Conservation (phyloP, 805 yeast genomes). For the Clavispora vitiphila region DNA sequence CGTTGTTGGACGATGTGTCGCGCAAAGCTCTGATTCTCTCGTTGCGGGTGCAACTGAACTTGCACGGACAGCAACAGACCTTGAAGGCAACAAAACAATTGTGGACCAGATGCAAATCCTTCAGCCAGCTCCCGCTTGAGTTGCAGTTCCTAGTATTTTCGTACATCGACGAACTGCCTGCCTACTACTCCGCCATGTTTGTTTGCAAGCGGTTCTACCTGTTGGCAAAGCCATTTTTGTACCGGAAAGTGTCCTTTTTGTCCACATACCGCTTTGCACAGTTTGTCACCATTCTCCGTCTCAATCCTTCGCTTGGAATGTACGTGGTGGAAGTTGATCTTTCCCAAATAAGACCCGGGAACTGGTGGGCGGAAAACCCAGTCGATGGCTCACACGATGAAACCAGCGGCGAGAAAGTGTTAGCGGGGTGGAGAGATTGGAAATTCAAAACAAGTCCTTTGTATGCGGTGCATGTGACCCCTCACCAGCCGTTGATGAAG, state of each 20-base stretch:
- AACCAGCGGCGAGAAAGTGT: constrained; percentile 17
- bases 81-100: constrained; percentile 3
- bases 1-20: constrained; percentile 45
- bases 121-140: constrained; percentile 40
- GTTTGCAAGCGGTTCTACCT: constrained; percentile 48
- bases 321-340: constrained; percentile 57
- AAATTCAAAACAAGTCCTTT: constrained; percentile 69
- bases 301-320: constrained; percentile 49
- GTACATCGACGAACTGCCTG: constrained; percentile 31
- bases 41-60: constrained; percentile 19
- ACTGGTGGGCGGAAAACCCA: constrained; percentile 16
- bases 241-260: constrained; percentile 48
- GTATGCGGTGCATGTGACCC: constrained; percentile 33
- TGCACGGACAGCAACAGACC: constrained; percentile 7
- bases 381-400: constrained; percentile 5
- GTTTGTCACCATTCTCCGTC: constrained; percentile 62
- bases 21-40: constrained; percentile 38
- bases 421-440: constrained; percentile 94
- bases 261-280: constrained; percentile 80
- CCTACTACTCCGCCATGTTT: constrained; percentile 38
- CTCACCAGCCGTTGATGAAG: constrained; percentile 14
- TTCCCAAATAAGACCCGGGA: constrained; percentile 39
- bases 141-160: constrained; percentile 34
- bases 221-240: constrained; percentile 51
- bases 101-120: constrained; percentile 10